Base-by-base conservation (phyloP, 1,139 yeast genomes). In the Kodamaea arcana region DNA sequence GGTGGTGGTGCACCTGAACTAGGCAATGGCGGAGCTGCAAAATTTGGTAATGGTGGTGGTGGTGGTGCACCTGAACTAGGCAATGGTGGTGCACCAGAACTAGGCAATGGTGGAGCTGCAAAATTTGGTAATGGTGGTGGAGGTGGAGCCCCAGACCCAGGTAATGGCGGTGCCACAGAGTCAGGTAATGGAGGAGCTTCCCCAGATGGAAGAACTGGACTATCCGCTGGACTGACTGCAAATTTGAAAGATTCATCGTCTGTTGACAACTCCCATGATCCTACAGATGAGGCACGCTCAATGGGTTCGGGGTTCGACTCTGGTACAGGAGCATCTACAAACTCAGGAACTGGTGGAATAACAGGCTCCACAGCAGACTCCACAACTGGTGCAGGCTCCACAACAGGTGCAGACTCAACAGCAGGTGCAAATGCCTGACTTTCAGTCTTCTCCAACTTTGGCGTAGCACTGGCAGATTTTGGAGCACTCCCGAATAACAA, bases 401-500 rank as follows among this genome's bases (percentile, higher is more conserved):
- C 35, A 22, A 17, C 39, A 15, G 31, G 34, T 11, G 32, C 30
- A n/a, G 36, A 34, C 5, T 14, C 29, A 10, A 33, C 27, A 9
- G 21, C 16, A 20, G 37, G 30, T 8, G 29, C 30, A 27, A 28
- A 15, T 4, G 26, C 15, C 21, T 37, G 39, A 14, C 30, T 29
- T 15, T 40, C 42, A 11, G 30, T 33, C 35, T 40, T 34, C 17
- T 35, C 40, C 29, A 34, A 14, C 17, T 39, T 37, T 3, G 45
- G 38, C 25, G 37, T 37, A 7, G 31, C 35, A 4, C 45, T 47
- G 31, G 54, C 44, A 6, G 47, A 39, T 36, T 58, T 54, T 1
- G 75, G 69, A 82, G 78, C 76, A 3, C 82, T 77, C 2, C 84
- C 82, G 51, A 79, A 77, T 31, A 77, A 61, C 49, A 78, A 60